Evolutionary conservation across 192 early-diverging fungal species (phyloP).

Genomic region (Lobulomyces angularis): DNA sequence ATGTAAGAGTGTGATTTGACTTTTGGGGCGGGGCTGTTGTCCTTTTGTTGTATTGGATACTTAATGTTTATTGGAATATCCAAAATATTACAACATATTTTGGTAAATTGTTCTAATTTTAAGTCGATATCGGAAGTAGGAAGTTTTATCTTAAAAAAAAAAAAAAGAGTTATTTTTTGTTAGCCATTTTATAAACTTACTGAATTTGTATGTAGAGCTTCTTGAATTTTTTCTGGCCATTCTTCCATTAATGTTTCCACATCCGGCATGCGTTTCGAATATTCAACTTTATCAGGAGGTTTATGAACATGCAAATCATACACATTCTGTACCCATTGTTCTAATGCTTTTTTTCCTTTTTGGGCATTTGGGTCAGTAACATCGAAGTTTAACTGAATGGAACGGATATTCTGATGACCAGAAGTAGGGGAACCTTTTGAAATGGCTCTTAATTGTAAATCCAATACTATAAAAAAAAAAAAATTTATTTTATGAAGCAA

Average conservation of each 20-base stretch:
- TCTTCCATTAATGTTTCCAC: constrained; percentile 48
- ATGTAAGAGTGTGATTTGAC: constrained; percentile 12
- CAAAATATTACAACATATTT: constrained; percentile 26
- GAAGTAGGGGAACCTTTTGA: constrained; percentile 23
- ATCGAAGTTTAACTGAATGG: too few species aligned
- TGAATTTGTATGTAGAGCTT: constrained; percentile 15
- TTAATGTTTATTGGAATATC: constrained; percentile 35
- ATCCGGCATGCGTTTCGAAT: constrained; percentile 39
- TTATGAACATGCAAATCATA: constrained; percentile 38
- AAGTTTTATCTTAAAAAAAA: constrained; percentile 16
- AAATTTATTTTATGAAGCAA: too few species aligned
- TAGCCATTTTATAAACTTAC: constrained; percentile 3
- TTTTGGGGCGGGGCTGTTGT: too few species aligned
- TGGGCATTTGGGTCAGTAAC: too few species aligned
- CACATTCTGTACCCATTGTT: constrained; percentile 40
- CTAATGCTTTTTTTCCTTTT: constrained; percentile 23
- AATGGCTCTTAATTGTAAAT: constrained; percentile 33
- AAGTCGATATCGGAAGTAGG: constrained; percentile 35
- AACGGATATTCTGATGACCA: constrained; percentile 23
- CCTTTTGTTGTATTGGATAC: too few species aligned
- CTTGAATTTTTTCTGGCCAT: constrained; percentile 41
- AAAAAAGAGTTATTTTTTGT: neutral
- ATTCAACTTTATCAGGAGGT: constrained; percentile 21
- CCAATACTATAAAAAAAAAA: constrained; percentile 30
- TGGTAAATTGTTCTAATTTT: constrained; percentile 24